Evolutionary conservation across 2,329 filamentous ascomycete species (phyloP).

Genomic region (Hawksworthiomyces lignivorus): DNA sequence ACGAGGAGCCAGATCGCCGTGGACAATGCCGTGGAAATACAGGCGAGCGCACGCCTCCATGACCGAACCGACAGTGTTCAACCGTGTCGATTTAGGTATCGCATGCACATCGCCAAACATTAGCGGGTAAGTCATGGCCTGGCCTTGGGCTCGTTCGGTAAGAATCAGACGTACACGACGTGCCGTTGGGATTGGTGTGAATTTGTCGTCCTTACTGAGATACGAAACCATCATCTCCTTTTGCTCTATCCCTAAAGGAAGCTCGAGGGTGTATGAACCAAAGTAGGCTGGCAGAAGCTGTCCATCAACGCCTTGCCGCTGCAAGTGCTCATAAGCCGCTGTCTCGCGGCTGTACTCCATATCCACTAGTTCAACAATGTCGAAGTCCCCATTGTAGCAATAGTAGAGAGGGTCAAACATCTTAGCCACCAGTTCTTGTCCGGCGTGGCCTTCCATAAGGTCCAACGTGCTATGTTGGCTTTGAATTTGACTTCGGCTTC

Average conservation of each 20-base stretch:
- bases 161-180: constrained; percentile 12
- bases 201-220: not conserved
- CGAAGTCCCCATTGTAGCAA: constrained; percentile 9
- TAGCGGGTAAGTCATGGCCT: constrained; percentile 10
- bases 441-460: too few relatives aligned
- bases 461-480: too few relatives aligned
- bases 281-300: constrained; percentile 10
- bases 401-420: constrained; percentile 16
- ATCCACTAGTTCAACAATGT: constrained; percentile 15
- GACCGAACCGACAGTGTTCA: constrained; percentile 7
- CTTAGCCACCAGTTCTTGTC: constrained; percentile 11
- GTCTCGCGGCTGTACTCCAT: constrained; percentile 15
- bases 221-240: not conserved
- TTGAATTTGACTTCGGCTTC: too few relatives aligned
- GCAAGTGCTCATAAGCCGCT: constrained; percentile 13
- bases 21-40: constrained; percentile 12
- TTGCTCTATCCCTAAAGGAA: constrained; percentile 10
- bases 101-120: constrained; percentile 10
- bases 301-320: constrained; percentile 10
- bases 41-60: constrained; percentile 14
- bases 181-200: too few relatives aligned
- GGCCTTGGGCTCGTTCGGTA: constrained; percentile 7
- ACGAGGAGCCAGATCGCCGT: constrained; percentile 14
- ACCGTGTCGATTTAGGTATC: constrained; percentile 4
- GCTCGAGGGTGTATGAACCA: constrained; percentile 10